These are phyloP conservation scores for Phaseolus coccineus DNA, from an alignment of 331 rosid species.

Conservation along the genomic window DNA sequence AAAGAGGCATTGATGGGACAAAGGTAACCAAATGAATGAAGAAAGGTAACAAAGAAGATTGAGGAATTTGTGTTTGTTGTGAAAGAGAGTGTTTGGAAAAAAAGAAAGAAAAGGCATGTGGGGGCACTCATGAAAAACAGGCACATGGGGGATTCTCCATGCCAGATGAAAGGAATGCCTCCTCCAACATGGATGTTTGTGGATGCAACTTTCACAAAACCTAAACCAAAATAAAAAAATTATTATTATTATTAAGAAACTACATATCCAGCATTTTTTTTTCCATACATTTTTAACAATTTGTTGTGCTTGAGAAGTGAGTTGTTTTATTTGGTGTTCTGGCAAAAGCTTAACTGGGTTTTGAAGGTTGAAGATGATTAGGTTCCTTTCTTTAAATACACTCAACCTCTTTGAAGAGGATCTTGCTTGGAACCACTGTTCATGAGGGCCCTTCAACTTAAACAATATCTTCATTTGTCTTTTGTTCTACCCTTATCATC, in stretches of 20 bases:
- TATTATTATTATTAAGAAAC: too few relatives aligned
- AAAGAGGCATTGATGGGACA: constrained; percentile 19
- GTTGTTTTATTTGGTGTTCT: too few relatives aligned
- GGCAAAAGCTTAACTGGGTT: not conserved
- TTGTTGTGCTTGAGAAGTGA: not conserved
- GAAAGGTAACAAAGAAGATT: constrained; percentile 42
- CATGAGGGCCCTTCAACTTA: constrained; percentile 52
- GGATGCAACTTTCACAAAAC: constrained; percentile 49
- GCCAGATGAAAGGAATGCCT: constrained; percentile 39
- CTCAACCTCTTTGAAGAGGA: constrained; percentile 38
- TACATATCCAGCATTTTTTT: too few relatives aligned
- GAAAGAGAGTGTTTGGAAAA: constrained; percentile 22
- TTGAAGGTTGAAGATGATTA: constrained; percentile 48
- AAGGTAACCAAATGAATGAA: constrained; percentile 47
- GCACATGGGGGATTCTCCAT: constrained; percentile 51
- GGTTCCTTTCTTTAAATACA: constrained; percentile 52
- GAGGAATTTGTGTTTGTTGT: constrained; percentile 25
- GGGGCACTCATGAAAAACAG: constrained; percentile 39
- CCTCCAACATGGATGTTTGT: constrained; percentile 33
- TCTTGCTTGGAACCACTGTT: constrained; percentile 63
- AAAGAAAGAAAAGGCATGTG: constrained; percentile 36
- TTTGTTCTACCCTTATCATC: too few relatives aligned
- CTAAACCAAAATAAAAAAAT: constrained; percentile 18
- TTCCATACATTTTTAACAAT: constrained; percentile 1
- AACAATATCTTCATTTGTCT: constrained; percentile 51